phyloP scores from a whole-genome alignment of 352 stramenopile genomes.

The Globisporangium solare region DNA sequence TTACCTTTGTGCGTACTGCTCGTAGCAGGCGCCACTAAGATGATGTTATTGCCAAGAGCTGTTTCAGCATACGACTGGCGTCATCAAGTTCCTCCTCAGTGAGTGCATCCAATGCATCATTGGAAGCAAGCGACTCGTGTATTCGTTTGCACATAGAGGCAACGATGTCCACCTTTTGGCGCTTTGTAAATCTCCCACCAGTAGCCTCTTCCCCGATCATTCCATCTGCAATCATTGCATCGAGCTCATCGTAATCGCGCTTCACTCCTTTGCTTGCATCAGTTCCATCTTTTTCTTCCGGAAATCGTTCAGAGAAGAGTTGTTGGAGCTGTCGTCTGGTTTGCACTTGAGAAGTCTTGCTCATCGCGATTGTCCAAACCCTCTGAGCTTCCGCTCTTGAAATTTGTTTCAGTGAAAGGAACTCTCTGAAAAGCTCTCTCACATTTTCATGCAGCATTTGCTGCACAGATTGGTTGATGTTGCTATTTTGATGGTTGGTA shows the following conservation, averaged over 20 bases:
- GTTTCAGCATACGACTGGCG: slow-evolving; percentile 38
- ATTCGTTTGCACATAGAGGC: slow-evolving; percentile 36
- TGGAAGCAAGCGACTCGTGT: slow-evolving; percentile 27
- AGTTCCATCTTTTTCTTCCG: slow-evolving; percentile 18
- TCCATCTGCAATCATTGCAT: slow-evolving; percentile 1
- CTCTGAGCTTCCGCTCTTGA: slow-evolving; percentile 12
- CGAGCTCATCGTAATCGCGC: slow-evolving; percentile 11
- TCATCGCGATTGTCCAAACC: slow-evolving; percentile 10
- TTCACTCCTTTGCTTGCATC: slow-evolving; percentile 12
- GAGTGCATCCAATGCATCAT: slow-evolving; percentile 25
- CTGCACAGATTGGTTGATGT: slow-evolving; percentile 2
- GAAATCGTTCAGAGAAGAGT: slow-evolving; percentile 21
- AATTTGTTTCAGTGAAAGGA: slow-evolving; percentile 17
- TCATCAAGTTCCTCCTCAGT: slow-evolving; percentile 41
- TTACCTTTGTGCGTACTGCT: too few species aligned
- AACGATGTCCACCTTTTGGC: slow-evolving; percentile 15
- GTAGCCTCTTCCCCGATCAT: slow-evolving; percentile 17
- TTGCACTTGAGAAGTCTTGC: slow-evolving; percentile 6
- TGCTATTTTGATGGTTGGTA: slow-evolving; percentile 7
- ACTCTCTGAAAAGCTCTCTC: slow-evolving; percentile 19
- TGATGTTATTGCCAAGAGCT: slow-evolving; percentile 28
- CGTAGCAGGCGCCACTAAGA: not conserved
- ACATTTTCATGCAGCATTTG: slow-evolving; percentile 17
- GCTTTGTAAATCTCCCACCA: slow-evolving; percentile 19
- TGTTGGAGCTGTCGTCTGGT: slow-evolving; percentile 3